A percentile compares a stretch with the other conserved stretches of the same genome.
Evolutionary conservation across 192 early-diverging fungal genomes (phyloP).

Genomic region (Coemansia sp.): DNA sequence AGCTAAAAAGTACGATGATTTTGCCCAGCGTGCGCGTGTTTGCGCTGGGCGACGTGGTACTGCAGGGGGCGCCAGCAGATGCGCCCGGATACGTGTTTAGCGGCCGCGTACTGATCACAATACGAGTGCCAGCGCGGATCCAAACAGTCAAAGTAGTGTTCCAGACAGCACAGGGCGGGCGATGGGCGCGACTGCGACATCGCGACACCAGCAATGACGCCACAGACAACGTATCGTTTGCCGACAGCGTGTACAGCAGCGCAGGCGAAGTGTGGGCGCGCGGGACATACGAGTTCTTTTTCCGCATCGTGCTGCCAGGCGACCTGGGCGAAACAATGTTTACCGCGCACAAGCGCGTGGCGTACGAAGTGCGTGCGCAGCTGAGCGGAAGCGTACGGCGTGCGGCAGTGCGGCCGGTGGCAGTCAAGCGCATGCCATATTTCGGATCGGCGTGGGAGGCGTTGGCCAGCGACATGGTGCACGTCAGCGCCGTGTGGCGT

Average conservation of each 20-base stretch:
- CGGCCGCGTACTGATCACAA: slow-evolving; percentile 45
- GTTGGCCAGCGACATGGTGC: slow-evolving; percentile 42
- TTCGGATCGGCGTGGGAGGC: slow-evolving; percentile 47
- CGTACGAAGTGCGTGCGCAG: slow-evolving; percentile 42
- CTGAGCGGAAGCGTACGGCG: slow-evolving; percentile 28
- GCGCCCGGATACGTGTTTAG: slow-evolving; percentile 36
- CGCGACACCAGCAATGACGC: not conserved
- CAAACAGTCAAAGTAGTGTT: slow-evolving; percentile 31
- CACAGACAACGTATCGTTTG: not conserved
- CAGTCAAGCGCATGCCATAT: slow-evolving; percentile 49
- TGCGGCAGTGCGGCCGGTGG: slow-evolving; percentile 26
- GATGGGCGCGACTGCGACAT: slow-evolving; percentile 2
- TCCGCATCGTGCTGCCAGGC: slow-evolving; percentile 45
- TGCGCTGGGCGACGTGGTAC: slow-evolving; percentile 39
- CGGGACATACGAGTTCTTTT: slow-evolving; percentile 48
- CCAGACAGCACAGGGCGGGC: slow-evolving; percentile 36
- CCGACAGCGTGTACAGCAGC: slow-evolving; percentile 12
- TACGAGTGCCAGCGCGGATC: slow-evolving; percentile 28
- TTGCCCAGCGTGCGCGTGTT: slow-evolving; percentile 44
- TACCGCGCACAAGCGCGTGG: slow-evolving; percentile 44
- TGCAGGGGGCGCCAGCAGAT: slow-evolving; percentile 39
- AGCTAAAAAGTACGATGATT: slow-evolving; percentile 22
- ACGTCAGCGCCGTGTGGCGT: slow-evolving; percentile 49
- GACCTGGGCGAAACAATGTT: slow-evolving; percentile 52
- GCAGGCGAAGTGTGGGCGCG: slow-evolving; percentile 18